Evolutionary conservation across 2,329 filamentous ascomycete species (phyloP).

Genomic region (Venturia effusa): DNA sequence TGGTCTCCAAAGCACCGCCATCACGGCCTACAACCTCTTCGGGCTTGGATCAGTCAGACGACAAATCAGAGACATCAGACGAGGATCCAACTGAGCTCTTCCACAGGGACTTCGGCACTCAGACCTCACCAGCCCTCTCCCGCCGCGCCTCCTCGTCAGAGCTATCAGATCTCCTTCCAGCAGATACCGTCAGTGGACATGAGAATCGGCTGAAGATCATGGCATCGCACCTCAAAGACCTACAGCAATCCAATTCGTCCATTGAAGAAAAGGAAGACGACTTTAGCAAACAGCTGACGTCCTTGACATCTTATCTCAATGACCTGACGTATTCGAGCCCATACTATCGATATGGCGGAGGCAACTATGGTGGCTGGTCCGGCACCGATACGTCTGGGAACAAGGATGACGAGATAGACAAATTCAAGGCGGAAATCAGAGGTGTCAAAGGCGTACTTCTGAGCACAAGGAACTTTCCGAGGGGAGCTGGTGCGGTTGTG

Average conservation of each 20-base stretch:
- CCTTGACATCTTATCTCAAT: slow-evolving; percentile 54
- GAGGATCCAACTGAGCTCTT: slow-evolving; percentile 67
- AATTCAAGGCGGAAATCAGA: slow-evolving; percentile 63
- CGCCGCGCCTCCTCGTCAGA: slow-evolving; percentile 24
- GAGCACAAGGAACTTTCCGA: slow-evolving; percentile 61
- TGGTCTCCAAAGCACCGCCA: slow-evolving; percentile 52
- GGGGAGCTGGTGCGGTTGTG: slow-evolving; percentile 31
- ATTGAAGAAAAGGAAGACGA: slow-evolving; percentile 41
- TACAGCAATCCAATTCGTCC: slow-evolving; percentile 37
- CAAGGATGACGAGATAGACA: slow-evolving; percentile 60
- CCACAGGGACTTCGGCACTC: slow-evolving; percentile 69
- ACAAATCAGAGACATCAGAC: slow-evolving; percentile 42
- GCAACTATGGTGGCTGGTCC: slow-evolving; percentile 21
- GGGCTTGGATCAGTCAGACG: slow-evolving; percentile 28
- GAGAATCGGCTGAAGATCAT: slow-evolving; percentile 39
- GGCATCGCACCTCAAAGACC: slow-evolving; percentile 38
- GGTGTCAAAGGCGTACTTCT: slow-evolving; percentile 70
- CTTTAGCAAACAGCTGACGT: slow-evolving; percentile 37
- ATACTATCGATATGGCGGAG: slow-evolving; percentile 31
- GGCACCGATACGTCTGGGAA: slow-evolving; percentile 35
- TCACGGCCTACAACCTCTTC: slow-evolving; percentile 18
- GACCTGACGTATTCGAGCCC: slow-evolving; percentile 28
- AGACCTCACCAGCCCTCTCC: slow-evolving; percentile 51
- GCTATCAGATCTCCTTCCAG: slow-evolving; percentile 20
- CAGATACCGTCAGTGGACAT: slow-evolving; percentile 22